Conservation (phyloP, 345 rosid species). For the Salix arbutifolia region DNA sequence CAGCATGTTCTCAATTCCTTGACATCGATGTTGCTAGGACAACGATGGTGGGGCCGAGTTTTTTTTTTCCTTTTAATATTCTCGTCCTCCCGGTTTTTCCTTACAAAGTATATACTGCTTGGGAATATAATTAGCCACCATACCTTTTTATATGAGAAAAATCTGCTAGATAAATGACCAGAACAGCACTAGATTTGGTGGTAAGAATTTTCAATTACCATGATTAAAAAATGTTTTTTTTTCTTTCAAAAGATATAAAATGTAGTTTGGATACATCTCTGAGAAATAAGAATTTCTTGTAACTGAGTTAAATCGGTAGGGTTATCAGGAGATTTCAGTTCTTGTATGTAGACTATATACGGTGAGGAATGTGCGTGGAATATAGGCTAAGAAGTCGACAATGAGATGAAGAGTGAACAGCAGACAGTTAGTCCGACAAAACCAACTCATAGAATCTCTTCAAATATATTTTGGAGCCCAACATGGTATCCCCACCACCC, state of each 20-base stretch:
- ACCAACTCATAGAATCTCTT: conserved; percentile 6
- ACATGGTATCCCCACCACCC: conserved; percentile 20
- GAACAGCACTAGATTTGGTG: too few species aligned
- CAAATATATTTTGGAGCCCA: conserved; percentile 14
- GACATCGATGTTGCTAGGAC: background rate
- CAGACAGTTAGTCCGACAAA: conserved; percentile 18
- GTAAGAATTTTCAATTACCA: too few species aligned
- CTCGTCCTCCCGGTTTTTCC: background rate
- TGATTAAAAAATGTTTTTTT: too few species aligned
- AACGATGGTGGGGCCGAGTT: background rate
- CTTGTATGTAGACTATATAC: background rate
- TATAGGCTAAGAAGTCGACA: background rate
- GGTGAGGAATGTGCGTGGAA: background rate
- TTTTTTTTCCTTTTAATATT: background rate
- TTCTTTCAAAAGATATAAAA: too few species aligned
- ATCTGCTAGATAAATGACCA: too few species aligned
- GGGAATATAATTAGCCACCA: too few species aligned
- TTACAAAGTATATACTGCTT: background rate
- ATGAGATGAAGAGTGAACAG: background rate
- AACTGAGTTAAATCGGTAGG: too few species aligned
- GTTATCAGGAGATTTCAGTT: background rate
- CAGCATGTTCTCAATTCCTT: background rate
- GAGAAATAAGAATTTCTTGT: background rate
- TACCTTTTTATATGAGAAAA: too few species aligned
- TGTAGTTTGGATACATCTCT: background rate